Conservation (phyloP, 768 basidiomycete genomes). For the Lentinula detonsa region DNA sequence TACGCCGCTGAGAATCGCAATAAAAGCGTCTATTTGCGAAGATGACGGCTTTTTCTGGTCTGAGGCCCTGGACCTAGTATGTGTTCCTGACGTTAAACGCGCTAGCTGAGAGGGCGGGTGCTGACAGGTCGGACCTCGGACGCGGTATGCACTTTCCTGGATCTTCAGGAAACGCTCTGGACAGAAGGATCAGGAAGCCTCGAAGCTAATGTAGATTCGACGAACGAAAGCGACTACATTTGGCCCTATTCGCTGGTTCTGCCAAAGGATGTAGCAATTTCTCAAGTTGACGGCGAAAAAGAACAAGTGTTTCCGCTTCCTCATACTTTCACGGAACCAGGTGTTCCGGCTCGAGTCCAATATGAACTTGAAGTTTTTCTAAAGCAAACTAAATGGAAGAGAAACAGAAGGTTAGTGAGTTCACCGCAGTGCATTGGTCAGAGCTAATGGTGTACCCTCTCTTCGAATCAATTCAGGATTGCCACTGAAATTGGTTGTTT, state of each 20-base stretch:
- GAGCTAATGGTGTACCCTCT: background rate
- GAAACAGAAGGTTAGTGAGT: background rate
- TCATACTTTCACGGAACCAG: slow-evolving; percentile 3
- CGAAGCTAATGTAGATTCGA: background rate
- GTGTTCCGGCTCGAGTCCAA: background rate
- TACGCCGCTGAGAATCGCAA: no score
- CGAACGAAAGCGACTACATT: background rate
- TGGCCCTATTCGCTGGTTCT: slow-evolving; percentile 2
- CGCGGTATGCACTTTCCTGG: slow-evolving; percentile 2
- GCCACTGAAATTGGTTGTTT: slow-evolving; percentile 20
- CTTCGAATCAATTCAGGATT: background rate
- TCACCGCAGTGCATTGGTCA: background rate
- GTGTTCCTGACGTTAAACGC: background rate
- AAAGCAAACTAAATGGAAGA: slow-evolving; percentile 1
- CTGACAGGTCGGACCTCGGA: slow-evolving; percentile 4
- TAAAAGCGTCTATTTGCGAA: no score
- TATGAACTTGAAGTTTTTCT: background rate
- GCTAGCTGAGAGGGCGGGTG: background rate
- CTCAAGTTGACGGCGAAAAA: background rate
- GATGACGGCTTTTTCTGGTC: no score
- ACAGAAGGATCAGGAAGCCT: background rate
- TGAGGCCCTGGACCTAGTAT: background rate
- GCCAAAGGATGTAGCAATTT: background rate
- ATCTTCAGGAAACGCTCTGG: slow-evolving; percentile 1
- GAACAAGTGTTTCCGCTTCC: background rate